Evolutionary conservation across 257 asterid genomes (phyloP).

Genomic region (Fraxinus americana): DNA sequence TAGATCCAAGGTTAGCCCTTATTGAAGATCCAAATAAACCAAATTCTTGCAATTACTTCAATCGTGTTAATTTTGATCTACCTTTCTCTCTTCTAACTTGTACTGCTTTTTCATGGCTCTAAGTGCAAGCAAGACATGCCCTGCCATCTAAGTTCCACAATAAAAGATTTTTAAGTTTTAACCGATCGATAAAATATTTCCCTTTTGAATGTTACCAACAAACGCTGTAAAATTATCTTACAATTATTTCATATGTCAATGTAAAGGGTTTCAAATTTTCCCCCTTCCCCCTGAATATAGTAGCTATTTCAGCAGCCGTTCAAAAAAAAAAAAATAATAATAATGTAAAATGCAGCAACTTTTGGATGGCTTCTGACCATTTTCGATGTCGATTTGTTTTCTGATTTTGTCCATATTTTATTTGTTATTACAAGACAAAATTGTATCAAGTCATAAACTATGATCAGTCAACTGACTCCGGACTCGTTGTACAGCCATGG

Average conservation of each 20-base stretch:
- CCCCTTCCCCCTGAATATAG: not conserved
- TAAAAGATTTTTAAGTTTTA: not conserved
- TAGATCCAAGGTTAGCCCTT: not conserved
- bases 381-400: not conserved
- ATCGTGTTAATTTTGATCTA: not conserved
- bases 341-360: not conserved
- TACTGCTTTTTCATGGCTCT: not conserved
- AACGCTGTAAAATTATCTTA: not conserved
- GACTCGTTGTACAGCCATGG: not conserved
- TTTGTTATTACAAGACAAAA: not conserved
- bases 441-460: not conserved
- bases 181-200: not conserved
- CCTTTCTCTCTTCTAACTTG: not conserved
- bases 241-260: not conserved
- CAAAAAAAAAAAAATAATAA: not conserved
- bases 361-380: not conserved
- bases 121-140: not conserved
- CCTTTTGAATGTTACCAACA: not conserved
- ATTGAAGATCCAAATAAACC: not conserved
- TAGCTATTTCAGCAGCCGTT: not conserved
- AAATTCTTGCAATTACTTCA: not conserved
- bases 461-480: not conserved
- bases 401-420: constrained; percentile 7
- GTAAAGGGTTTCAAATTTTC: not conserved
- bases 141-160: not conserved